These are phyloP conservation scores for Hyphodiscus sp. DNA, from an alignment of 2,329 filamentous ascomycete genomes.

Conservation along the genomic window DNA sequence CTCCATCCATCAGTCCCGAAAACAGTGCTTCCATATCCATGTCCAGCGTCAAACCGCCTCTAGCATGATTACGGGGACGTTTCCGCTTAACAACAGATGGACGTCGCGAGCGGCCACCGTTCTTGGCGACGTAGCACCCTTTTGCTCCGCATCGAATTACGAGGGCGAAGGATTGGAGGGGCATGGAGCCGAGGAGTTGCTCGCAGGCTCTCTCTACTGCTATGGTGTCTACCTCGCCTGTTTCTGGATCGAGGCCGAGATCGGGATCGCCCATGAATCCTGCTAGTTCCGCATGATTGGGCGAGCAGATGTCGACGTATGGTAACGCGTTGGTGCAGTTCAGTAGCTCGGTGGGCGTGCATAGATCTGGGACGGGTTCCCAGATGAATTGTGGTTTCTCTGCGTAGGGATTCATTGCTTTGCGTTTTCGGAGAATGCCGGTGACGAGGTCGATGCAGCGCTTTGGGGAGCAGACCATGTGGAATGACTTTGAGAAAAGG, in stretches of 20 bases:
- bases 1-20: conserved; percentile 50
- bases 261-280: conserved; percentile 62
- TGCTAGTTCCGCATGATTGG: conserved; percentile 86
- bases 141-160: conserved; percentile 66
- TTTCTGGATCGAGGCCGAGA: conserved; percentile 32
- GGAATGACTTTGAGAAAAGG: conserved; percentile 70
- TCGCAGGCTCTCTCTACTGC: conserved; percentile 55
- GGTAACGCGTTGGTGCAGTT: conserved; percentile 58
- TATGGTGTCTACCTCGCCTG: conserved; percentile 41
- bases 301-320: conserved; percentile 58
- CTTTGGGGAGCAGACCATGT: conserved; percentile 75
- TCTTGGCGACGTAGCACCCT: conserved; percentile 58
- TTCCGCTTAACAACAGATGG: conserved; percentile 15
- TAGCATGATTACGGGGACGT: conserved; percentile 28
- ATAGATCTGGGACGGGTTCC: conserved; percentile 91
- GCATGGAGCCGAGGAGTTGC: conserved; percentile 57
- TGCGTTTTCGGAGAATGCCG: conserved; percentile 57
- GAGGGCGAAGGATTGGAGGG: conserved; percentile 57
- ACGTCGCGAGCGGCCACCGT: conserved; percentile 23
- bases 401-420: conserved; percentile 31
- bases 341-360: conserved; percentile 61
- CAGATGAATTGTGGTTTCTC: conserved; percentile 73
- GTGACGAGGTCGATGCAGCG: conserved; percentile 71
- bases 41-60: conserved; percentile 50
- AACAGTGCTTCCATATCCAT: conserved; percentile 59